phyloP scores from a whole-genome alignment of 768 basidiomycete genomes.

The Tricholoma hemisulphureum region DNA sequence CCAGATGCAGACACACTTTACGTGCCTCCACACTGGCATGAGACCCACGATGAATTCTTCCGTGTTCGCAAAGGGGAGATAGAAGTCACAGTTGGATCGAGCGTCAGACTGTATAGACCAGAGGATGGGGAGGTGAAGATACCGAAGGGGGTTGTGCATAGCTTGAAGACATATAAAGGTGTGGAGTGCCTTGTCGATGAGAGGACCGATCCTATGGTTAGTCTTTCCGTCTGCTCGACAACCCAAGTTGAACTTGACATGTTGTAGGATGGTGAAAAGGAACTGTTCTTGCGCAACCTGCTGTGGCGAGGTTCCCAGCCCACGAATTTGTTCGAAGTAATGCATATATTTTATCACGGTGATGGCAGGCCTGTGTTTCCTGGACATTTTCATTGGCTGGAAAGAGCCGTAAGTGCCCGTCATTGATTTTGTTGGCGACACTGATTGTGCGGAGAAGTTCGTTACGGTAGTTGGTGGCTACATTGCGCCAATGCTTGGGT shows the following conservation, averaged over 20 bases:
- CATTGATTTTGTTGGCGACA: neutral
- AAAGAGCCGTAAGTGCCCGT: constrained; percentile 10
- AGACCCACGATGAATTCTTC: constrained; percentile 32
- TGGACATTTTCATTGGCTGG: constrained; percentile 26
- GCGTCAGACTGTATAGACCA: constrained; percentile 22
- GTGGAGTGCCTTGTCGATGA: constrained; percentile 30
- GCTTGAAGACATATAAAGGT: constrained; percentile 23
- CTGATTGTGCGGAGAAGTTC: constrained; percentile 17
- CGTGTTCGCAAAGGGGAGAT: constrained; percentile 29
- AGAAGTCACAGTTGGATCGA: constrained; percentile 24
- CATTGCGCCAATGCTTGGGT: constrained; percentile 23
- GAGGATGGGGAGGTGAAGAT: constrained; percentile 32
- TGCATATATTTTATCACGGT: constrained; percentile 22
- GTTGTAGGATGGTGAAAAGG: constrained; percentile 30
- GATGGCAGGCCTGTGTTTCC: constrained; percentile 22
- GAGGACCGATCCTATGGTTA: constrained; percentile 31
- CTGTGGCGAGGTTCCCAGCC: constrained; percentile 11
- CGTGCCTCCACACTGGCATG: constrained; percentile 36
- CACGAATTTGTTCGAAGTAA: neutral
- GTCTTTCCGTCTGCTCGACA: neutral
- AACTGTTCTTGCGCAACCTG: constrained; percentile 34
- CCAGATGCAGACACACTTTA: constrained; percentile 23
- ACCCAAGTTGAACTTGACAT: neutral
- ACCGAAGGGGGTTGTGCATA: constrained; percentile 27
- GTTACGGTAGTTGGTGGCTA: constrained; percentile 27